Evolutionary conservation across 371 early-diverging fungal genomes (phyloP), one percentile per base, ranked within the genome.

Genomic region (Amoeboaphelidium protococcarum): DNA sequence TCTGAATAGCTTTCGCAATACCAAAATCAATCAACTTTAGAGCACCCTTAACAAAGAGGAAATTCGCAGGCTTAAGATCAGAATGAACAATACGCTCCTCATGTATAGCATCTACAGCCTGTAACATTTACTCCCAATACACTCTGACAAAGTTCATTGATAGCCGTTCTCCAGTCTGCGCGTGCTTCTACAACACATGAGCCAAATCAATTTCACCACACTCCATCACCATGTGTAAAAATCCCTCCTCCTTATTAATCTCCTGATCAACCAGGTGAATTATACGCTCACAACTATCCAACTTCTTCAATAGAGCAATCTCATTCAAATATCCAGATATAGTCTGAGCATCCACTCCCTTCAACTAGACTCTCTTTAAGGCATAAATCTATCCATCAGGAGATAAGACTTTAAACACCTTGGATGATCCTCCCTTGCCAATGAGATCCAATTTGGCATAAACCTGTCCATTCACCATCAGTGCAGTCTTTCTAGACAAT

Each of bases 11-110:
- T 49, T 86, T 92, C 2, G 95, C 88, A 47, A 98, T 97, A n/a
- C 99, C 99, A 71, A 98, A 98, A 58, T 98, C 99, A 50, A 95
- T 97, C 19, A 94, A 58, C 52, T 92, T 94, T 10, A 94, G 56
- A 21, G 64, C 50, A 1, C 85, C 90, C 46, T 70, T 67, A 1
- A 85, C 82, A 12, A 89, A 51, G 13, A 90, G 54, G 55, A 89
- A 90, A 58, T 90, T 90, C 59, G 87, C 91, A 0, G 98, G 98
- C 56, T 97, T 97, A 23, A 97, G 59, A 54, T 97, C 98, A 2
- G 80, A 69, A 53, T 97, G 98, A 2, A 97, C 79, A 52, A 94
- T 86, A 16, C 78, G 74, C 43, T 70, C 63, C 27, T 77, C 64
- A 59, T 97, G 96, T 12, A 95, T 76, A 1, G 72, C 71, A 40